Conservation (phyloP, 2,329 filamentous ascomycete species). For the Aspergillus floridensis region DNA sequence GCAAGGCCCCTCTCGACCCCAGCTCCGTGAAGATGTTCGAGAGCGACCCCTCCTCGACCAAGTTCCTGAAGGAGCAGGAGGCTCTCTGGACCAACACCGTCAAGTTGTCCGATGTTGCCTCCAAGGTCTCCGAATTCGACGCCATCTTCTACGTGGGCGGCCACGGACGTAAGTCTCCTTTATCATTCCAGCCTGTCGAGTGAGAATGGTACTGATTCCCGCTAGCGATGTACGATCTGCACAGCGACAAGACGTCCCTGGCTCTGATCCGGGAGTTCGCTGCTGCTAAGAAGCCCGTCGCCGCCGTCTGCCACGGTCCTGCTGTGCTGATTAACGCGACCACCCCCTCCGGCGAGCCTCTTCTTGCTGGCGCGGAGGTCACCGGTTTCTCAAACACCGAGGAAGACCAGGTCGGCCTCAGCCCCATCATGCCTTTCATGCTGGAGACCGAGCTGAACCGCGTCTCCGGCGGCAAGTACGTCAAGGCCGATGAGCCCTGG, state of each 20-base stretch:
- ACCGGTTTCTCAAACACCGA: constrained; percentile 50
- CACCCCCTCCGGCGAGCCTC: constrained; percentile 39
- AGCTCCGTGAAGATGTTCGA: constrained; percentile 55
- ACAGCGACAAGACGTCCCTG: constrained; percentile 41
- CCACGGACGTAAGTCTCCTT: constrained; percentile 51
- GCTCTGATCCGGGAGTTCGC: constrained; percentile 50
- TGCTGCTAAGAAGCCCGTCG: constrained; percentile 48
- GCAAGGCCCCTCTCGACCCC: constrained; percentile 62
- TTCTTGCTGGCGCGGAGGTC: constrained; percentile 42
- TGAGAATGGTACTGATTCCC: not conserved
- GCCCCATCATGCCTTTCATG: constrained; percentile 43
- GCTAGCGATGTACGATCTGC: constrained; percentile 52
- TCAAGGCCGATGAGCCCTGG: constrained; percentile 47
- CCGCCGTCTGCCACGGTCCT: constrained; percentile 51
- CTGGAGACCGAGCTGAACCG: constrained; percentile 44
- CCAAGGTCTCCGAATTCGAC: constrained; percentile 60
- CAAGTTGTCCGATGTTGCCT: constrained; percentile 56
- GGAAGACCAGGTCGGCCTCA: constrained; percentile 42
- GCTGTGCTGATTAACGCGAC: constrained; percentile 46
- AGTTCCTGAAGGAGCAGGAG: constrained; percentile 57
- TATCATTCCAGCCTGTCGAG: not conserved
- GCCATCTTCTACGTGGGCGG: constrained; percentile 62
- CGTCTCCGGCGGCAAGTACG: constrained; percentile 41
- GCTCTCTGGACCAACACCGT: constrained; percentile 63
- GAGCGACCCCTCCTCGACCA: constrained; percentile 49